A percentile compares a stretch with the other conserved stretches of the same genome.
Conservation (phyloP, 352 stramenopile genomes). For the Phytopythium delawarense region DNA sequence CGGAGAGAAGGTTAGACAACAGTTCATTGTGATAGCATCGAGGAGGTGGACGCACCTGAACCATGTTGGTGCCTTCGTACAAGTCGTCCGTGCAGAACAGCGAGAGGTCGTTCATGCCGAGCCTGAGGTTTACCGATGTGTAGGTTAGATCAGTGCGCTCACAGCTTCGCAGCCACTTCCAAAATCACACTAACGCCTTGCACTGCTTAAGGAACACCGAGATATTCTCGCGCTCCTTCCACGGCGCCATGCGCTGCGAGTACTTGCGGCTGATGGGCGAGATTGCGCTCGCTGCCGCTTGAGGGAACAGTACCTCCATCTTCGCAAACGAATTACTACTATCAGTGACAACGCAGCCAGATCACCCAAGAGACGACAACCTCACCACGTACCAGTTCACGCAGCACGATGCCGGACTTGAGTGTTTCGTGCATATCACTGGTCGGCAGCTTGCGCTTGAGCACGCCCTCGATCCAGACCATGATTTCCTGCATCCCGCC, state of each 20-base stretch:
- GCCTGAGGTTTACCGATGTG: constrained; percentile 17
- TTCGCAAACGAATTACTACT: constrained; percentile 3
- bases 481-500: constrained; percentile 47
- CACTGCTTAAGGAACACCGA: constrained; percentile 79
- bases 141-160: neutral
- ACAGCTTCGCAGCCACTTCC: neutral
- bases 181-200: constrained; percentile 48
- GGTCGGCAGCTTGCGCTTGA: constrained; percentile 47
- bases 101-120: constrained; percentile 81
- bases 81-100: constrained; percentile 83
- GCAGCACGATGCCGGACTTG: constrained; percentile 72
- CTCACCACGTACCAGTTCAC: constrained; percentile 44
- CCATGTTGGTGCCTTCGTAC: constrained; percentile 84
- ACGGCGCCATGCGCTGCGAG: constrained; percentile 63
- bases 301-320: constrained; percentile 57
- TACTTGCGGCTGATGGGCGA: constrained; percentile 79
- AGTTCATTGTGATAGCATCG: neutral
- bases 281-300: constrained; percentile 31
- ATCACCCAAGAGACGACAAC: neutral
- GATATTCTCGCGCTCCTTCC: constrained; percentile 85
- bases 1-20: neutral
- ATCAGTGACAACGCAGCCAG: neutral
- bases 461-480: constrained; percentile 66
- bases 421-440: constrained; percentile 59
- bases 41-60: constrained; percentile 32